These are phyloP conservation scores for Cyberlindnera amylophila DNA, from an alignment of 805 yeast species.

Conservation along the genomic window DNA sequence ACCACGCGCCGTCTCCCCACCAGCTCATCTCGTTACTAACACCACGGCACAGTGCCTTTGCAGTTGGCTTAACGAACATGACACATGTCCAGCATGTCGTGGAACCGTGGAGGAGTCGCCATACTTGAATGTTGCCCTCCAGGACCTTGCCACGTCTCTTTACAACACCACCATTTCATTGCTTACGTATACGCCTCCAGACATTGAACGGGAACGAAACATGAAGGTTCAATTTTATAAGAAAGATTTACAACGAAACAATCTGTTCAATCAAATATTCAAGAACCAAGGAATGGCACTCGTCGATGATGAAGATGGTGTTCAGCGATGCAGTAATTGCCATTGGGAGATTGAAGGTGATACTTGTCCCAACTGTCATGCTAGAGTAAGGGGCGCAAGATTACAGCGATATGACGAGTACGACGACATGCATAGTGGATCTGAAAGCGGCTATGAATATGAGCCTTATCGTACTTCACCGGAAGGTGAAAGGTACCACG, in stretches of 20 bases:
- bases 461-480: too few species aligned
- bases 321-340: slow-evolving; percentile 69
- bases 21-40: slow-evolving; percentile 2
- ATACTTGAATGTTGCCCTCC: slow-evolving; percentile 46
- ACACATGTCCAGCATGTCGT: slow-evolving; percentile 71
- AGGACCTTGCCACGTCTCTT: slow-evolving; percentile 41
- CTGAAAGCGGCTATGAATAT: too few species aligned
- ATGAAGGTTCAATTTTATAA: slow-evolving; percentile 33
- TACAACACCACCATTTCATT: slow-evolving; percentile 30
- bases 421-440: background rate
- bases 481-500: background rate
- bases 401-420: background rate
- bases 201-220: slow-evolving; percentile 27
- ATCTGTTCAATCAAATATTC: slow-evolving; percentile 48
- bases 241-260: slow-evolving; percentile 34
- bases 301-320: slow-evolving; percentile 67
- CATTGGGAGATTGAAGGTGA: slow-evolving; percentile 76
- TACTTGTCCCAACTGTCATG: slow-evolving; percentile 66
- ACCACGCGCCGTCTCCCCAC: background rate
- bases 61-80: slow-evolving; percentile 55
- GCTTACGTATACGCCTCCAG: slow-evolving; percentile 13
- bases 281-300: slow-evolving; percentile 35
- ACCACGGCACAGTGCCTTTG: slow-evolving; percentile 37
- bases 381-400: slow-evolving; percentile 35
- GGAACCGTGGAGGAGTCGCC: slow-evolving; percentile 46